A percentile compares a stretch with the other conserved stretches of the same genome.
phyloP scores from a whole-genome alignment of 2,329 filamentous ascomycete genomes.

The Neoarthrinium moseri region DNA sequence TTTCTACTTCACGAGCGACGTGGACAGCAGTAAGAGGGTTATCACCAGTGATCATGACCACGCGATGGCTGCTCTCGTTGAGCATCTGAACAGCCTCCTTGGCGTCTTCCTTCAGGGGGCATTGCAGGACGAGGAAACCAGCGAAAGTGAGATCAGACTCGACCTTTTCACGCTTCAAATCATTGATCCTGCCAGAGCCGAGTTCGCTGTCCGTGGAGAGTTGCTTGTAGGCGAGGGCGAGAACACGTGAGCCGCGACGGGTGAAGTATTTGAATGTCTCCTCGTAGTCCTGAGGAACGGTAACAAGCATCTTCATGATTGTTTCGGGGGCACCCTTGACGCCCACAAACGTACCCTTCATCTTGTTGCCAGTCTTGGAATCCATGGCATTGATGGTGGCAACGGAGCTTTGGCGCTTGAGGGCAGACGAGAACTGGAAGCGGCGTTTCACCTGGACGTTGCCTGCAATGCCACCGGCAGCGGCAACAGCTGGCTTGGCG shows the following conservation, averaged over 20 bases:
- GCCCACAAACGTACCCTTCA: conserved; percentile 84
- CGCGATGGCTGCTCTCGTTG: conserved; percentile 97
- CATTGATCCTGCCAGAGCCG: conserved; percentile 82
- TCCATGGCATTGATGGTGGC: conserved; percentile 77
- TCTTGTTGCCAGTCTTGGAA: conserved; percentile 69
- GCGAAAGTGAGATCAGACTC: conserved; percentile 85
- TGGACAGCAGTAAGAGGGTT: conserved; percentile 96
- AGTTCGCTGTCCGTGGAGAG: conserved; percentile 79
- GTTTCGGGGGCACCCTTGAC: conserved; percentile 98
- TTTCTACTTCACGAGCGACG: conserved; percentile 92
- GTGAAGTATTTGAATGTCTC: conserved; percentile 99
- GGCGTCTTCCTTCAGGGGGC: conserved; percentile 93
- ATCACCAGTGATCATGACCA: conserved; percentile 99
- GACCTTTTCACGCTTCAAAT: conserved; percentile 89
- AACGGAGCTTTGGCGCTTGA: conserved; percentile 95
- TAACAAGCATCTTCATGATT: conserved; percentile 87
- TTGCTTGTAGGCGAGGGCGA: conserved; percentile 92
- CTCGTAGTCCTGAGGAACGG: conserved; percentile 84
- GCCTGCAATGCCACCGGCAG: conserved; percentile 57
- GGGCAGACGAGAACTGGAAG: conserved; percentile 95
- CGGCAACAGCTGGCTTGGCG: conserved; percentile 55
- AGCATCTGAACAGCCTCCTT: conserved; percentile 93
- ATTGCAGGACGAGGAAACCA: conserved; percentile 93
- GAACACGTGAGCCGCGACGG: conserved; percentile 88
- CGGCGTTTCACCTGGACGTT: conserved; percentile 92